Conservation (phyloP, 202 grass and related monocot species). For the Dendrocalamus latiflorus region DNA sequence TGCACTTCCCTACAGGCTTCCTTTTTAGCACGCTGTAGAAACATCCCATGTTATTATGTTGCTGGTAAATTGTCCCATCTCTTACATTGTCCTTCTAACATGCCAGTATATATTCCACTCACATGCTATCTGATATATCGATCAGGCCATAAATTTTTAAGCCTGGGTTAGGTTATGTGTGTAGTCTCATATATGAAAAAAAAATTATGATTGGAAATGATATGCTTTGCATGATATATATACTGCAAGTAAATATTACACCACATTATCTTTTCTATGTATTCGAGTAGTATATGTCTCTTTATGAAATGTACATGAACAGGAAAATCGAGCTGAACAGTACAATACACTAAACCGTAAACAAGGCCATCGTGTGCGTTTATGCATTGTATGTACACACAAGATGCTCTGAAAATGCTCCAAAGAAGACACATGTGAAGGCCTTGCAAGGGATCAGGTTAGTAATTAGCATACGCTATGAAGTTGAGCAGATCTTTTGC, state of each 20-base stretch:
- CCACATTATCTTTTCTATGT: neutral
- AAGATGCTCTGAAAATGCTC: neutral
- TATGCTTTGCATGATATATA: neutral
- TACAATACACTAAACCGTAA: neutral
- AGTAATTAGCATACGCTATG: neutral
- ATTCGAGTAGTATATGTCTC: neutral
- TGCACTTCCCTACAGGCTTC: constrained; percentile 12
- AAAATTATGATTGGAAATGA: neutral
- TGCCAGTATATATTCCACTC: neutral
- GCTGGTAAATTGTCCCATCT: constrained; percentile 20
- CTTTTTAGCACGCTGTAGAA: constrained; percentile 25
- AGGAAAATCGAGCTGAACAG: neutral
- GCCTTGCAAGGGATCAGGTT: neutral
- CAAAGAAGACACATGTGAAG: neutral
- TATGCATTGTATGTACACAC: neutral
- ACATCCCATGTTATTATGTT: constrained; percentile 29
- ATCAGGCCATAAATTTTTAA: neutral
- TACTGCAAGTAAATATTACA: neutral
- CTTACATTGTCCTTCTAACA: constrained; percentile 4
- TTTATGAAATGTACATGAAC: neutral
- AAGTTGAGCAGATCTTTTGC: neutral
- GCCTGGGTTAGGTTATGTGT: neutral
- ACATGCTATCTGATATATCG: neutral
- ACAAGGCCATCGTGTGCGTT: neutral
- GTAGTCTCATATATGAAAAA: neutral